Evolutionary conservation across 441 rosid genomes (phyloP).

Genomic region (Pelargonium australe): DNA sequence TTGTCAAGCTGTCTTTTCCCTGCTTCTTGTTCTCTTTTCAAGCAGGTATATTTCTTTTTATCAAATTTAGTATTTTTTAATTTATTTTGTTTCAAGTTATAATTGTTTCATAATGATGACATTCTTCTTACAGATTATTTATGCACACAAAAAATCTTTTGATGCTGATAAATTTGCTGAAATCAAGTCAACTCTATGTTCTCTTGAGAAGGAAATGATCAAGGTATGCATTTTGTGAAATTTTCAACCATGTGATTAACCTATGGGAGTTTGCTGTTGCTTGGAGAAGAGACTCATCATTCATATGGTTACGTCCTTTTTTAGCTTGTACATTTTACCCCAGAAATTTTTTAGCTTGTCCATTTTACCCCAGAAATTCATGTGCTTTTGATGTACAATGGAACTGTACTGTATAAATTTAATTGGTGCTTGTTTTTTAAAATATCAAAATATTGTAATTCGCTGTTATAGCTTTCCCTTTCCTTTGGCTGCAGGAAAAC

Average conservation of each 20-base stretch:
- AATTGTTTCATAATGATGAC: constrained; percentile 18
- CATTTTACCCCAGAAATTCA: background rate
- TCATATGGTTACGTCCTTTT: too few species aligned
- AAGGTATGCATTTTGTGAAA: constrained; percentile 36
- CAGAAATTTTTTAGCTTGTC: too few species aligned
- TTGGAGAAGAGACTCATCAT: background rate
- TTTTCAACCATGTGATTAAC: background rate
- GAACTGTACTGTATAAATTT: background rate
- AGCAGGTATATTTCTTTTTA: constrained; percentile 48
- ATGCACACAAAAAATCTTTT: constrained; percentile 60
- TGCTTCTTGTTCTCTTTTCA: constrained; percentile 55
- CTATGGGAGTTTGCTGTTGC: background rate
- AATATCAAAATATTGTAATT: too few species aligned
- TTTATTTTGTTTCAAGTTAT: constrained; percentile 3
- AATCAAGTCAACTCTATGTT: constrained; percentile 48
- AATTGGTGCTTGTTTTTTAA: background rate
- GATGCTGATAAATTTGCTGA: constrained; percentile 47
- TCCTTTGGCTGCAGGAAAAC: constrained; percentile 32
- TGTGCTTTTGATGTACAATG: constrained; percentile 2
- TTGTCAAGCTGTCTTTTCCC: constrained; percentile 43
- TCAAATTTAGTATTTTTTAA: constrained; percentile 10
- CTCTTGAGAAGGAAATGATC: constrained; percentile 31
- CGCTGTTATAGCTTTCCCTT: constrained; percentile 7
- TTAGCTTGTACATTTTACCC: too few species aligned
- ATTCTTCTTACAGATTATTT: constrained; percentile 50